Evolutionary conservation across 768 basidiomycete genomes (phyloP), one percentile per base, ranked within the genome.

Genomic region (Mrakia gelida): DNA sequence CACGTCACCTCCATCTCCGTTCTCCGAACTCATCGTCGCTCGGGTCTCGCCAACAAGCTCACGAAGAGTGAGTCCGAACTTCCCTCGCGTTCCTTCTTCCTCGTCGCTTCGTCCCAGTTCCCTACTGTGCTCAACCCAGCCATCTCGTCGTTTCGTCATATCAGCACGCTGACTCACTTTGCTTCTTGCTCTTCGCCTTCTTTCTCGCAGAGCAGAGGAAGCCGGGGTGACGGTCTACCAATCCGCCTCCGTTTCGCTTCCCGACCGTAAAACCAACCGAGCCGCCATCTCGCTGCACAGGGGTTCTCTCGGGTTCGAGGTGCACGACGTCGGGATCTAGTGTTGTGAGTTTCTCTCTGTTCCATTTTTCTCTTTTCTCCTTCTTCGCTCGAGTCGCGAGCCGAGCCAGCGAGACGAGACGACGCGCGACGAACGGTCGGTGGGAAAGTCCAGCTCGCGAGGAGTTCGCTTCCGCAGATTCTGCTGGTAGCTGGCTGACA

Each of bases 1-100:
- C 95, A 98, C 82, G 93, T 98, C 82, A 98, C 95, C 21, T 97
- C 95, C 7, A 98, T 98, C 82, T 96, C 94, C 0, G 95, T 98
- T 3, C 86, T 98, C 49, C 88, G 95, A 79, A 90, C 92, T 21
- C 94, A 97, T 82, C 88, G 95, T 63, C 88, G 95, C n/a, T 87
- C 97, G 8, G 95, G 96, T 11, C 84, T 98, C 3, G 95, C 95
- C 23, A 95, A 95, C 85, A 93, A 93, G 82, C 86, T 98, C 41
- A 98, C 97, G 95, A 81, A 93, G 28, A 95, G 95, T 97, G 81
- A 81, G 94, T 83, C n/a, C n/a, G n/a, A n/a, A n/a, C 34, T 70
- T 8, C 34, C 52, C 28, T 54, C 38, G 23, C 21, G 32, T 63
- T 13, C 45, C 7, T 54, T 34, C 34, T n/a, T 32, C n/a, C n/a